These are phyloP conservation scores for Colletotrichum sp. DNA, from an alignment of 2,329 filamentous ascomycete genomes.

Conservation along the genomic window DNA sequence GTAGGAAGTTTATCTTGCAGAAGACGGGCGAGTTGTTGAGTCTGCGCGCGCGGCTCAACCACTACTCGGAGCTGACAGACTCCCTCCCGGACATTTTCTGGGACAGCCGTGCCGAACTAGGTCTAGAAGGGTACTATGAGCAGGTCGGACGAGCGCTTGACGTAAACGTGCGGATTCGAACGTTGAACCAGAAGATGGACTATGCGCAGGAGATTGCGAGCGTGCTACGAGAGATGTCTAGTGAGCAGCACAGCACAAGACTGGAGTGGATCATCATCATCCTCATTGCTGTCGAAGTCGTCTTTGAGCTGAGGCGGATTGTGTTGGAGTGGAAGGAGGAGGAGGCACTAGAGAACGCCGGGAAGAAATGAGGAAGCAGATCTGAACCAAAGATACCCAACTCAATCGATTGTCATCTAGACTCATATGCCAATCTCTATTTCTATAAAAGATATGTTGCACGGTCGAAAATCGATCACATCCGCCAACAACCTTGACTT, in stretches of 20 bases:
- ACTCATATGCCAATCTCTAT: background rate
- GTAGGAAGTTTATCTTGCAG: slow-evolving; percentile 81
- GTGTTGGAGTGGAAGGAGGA: slow-evolving; percentile 65
- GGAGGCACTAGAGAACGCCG: slow-evolving; percentile 29
- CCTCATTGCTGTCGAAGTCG: slow-evolving; percentile 90
- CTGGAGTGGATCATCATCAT: slow-evolving; percentile 97
- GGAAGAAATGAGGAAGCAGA: background rate
- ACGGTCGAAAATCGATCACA: background rate
- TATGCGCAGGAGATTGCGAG: slow-evolving; percentile 95
- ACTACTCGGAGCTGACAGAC: slow-evolving; percentile 96
- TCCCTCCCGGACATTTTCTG: slow-evolving; percentile 95
- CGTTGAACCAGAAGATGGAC: slow-evolving; percentile 96
- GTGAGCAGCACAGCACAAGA: slow-evolving; percentile 86
- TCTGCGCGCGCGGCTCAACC: slow-evolving; percentile 90
- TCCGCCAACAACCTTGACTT: background rate
- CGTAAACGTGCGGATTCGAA: slow-evolving; percentile 87
- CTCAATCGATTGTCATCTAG: background rate
- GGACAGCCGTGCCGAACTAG: slow-evolving; percentile 88
- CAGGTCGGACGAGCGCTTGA: slow-evolving; percentile 90
- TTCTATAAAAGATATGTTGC: background rate
- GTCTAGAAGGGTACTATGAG: slow-evolving; percentile 93
- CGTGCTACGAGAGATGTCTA: slow-evolving; percentile 85
- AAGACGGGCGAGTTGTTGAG: slow-evolving; percentile 93
- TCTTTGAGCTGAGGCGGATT: slow-evolving; percentile 81
- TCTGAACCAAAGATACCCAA: background rate